Conservation (phyloP, 2,329 filamentous ascomycete genomes). For the Thielaviopsis ethacetica region DNA sequence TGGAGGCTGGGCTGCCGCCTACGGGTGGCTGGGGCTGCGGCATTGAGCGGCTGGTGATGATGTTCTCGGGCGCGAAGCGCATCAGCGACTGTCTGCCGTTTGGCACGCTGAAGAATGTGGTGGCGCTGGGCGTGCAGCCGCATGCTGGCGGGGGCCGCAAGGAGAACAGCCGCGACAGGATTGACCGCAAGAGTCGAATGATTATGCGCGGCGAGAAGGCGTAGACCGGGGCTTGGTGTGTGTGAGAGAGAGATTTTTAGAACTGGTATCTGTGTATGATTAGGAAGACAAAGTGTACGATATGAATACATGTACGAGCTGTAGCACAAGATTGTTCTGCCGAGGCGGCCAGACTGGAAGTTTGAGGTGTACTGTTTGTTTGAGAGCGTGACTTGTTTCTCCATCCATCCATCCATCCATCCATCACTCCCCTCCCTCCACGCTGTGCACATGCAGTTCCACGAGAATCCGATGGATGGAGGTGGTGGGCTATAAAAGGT, state of each 20-base stretch:
- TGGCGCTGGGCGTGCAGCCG: constrained; percentile 23
- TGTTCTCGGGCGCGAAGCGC: constrained; percentile 60
- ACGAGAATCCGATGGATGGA: too few species aligned
- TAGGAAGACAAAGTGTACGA: background rate
- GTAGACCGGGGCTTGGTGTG: background rate
- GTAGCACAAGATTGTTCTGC: too few species aligned
- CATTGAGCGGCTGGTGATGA: constrained; percentile 79
- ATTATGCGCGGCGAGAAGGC: background rate
- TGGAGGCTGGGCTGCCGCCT: constrained; percentile 84
- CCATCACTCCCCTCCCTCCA: too few species aligned
- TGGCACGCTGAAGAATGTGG: constrained; percentile 60
- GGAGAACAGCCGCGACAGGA: constrained; percentile 11
- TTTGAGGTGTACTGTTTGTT: too few species aligned
- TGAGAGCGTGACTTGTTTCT: too few species aligned
- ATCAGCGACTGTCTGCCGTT: constrained; percentile 83
- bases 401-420: too few species aligned
- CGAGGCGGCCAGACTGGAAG: too few species aligned
- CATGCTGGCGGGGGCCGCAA: constrained; percentile 12
- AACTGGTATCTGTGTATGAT: background rate
- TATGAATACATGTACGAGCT: too few species aligned
- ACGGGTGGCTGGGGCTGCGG: constrained; percentile 96
- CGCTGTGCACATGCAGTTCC: too few species aligned
- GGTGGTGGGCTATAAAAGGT: too few species aligned
- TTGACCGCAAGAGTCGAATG: constrained; percentile 6
- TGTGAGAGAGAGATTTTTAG: background rate